Base-by-base conservation (phyloP, 1,139 yeast genomes). In the Protomyces macrosporus region DNA sequence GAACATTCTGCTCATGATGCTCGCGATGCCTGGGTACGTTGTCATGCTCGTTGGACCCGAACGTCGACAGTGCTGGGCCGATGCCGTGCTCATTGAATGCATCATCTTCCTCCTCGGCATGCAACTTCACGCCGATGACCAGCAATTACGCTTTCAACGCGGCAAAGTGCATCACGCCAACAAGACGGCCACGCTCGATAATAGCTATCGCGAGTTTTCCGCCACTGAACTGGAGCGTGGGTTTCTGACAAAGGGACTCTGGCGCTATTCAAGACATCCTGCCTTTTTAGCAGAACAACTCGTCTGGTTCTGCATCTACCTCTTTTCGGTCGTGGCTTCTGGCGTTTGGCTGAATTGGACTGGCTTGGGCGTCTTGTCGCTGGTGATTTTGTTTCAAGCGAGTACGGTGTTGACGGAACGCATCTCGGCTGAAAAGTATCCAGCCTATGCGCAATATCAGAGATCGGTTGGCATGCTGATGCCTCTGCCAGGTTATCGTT, bases 201-300 rank as follows among this genome's bases (percentile, higher is more conserved):
- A 52, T 32, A 33, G 48, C n/a, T 59, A 42, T n/a, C 50, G 53
- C 36, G 68, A 65, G 42, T 68, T 55, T 45, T 53, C 68, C 14
- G 50, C 40, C 12, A 45, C 53, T 4, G 63, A 62, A 58, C 64
- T 68, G 10, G 66, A 63, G 40, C 65, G 68, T 10, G 70, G 70
- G 3, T 68, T 68, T 56, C 66, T 68, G 53, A 67, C 70, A 2
- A 45, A 55, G 2, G 70, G 69, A 23, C 36, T 63, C n/a, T 68
- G 68, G 59, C 64, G 63, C n/a, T 63, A 53, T 53, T 65, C 68
- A 3, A 55, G 70, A n/a, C 70, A 68, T 45, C 65, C 70, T 16
- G 69, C 69, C 50, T 68, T 68, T 45, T 33, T 66, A n/a, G 65
- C 63, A 32, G 70, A 68, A 60, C 70, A 68, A 39, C 16, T 64